Base-by-base conservation (phyloP, 805 yeast species). In the Lipomyces lipofer region DNA sequence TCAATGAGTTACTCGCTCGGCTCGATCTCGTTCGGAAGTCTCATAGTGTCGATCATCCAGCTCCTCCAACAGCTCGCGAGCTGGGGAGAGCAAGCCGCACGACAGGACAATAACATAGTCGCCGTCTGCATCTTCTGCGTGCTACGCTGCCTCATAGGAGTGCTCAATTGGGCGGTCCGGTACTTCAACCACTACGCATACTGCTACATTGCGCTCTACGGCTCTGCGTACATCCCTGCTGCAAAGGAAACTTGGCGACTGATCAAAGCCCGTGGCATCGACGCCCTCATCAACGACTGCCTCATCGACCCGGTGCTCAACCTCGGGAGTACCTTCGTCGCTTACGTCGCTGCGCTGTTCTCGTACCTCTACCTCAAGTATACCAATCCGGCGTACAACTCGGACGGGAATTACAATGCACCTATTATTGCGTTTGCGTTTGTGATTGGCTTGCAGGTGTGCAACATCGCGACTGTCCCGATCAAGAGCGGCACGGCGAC, bases 141-240 rank as follows among this genome's bases (percentile, higher is more conserved):
- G 33, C 84, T 60, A 38, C 48, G 85, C 53, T 76, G 84, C 66
- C 65, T 86, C 25, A 69, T 88, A 40, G 78, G 84, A 4, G 70
- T 86, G 17, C 64, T 91, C 24, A 88, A 88, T 62, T 88, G 96
- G 94, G 58, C 85, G 46, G 86, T 87, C 21, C 78, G 83, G 56
- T 90, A 88, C 76, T 90, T 91, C 75, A 89, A 91, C 72, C 92
- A 86, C 67, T 91, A 88, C 67, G 95, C 97, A 5, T 88, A 86
- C 68, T 84, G 94, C 27, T 88, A 84, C 66, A 76, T 91, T 64
- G 95, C 97, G 0, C 76, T 91, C 22, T 92, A 89, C 70, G 97
- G 97, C 44, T 83, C 84, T 63, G 76, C 82, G 32, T 92, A 90
- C 66, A 65, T 87, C 46, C 74, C 76, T 27, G 83, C 95, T 0